Conservation (phyloP, 2,329 filamentous ascomycete genomes). For the Rhynchosporium secalis region DNA sequence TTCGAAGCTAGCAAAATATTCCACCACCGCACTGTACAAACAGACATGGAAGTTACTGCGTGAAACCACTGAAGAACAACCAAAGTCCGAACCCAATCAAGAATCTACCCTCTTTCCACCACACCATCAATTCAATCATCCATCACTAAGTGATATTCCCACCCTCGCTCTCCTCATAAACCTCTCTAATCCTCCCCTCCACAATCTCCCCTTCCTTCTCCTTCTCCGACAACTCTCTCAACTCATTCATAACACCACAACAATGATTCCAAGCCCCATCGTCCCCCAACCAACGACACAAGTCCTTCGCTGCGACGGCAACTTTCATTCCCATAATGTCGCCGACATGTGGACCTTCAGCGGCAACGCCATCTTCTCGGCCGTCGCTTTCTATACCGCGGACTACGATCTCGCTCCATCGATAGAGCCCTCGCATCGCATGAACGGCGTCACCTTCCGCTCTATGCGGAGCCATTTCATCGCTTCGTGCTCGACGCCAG, state of each 20-base stretch:
- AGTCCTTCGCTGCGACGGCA: conserved; percentile 19
- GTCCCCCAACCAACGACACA: conserved; percentile 28
- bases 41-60: too few species aligned
- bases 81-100: background rate
- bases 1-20: too few species aligned
- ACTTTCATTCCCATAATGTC: conserved; percentile 7
- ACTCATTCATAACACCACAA: conserved; percentile 16
- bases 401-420: conserved; percentile 27
- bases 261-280: conserved; percentile 19
- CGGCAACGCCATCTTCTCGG: background rate
- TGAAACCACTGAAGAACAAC: background rate
- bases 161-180: conserved; percentile 8
- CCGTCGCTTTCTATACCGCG: conserved; percentile 20
- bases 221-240: conserved; percentile 20
- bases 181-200: conserved; percentile 1
- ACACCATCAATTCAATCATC: background rate
- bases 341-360: background rate
- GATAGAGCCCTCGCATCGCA: conserved; percentile 28
- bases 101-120: background rate
- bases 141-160: background rate
- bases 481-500: conserved; percentile 30
- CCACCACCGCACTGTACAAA: too few species aligned
- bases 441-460: conserved; percentile 25
- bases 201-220: background rate
- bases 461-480: conserved; percentile 29